Evolutionary conservation across 1,284 basidiomycete genomes (phyloP), one percentile per base, ranked within the genome.

Genomic region (Salmacisia buchloeana): DNA sequence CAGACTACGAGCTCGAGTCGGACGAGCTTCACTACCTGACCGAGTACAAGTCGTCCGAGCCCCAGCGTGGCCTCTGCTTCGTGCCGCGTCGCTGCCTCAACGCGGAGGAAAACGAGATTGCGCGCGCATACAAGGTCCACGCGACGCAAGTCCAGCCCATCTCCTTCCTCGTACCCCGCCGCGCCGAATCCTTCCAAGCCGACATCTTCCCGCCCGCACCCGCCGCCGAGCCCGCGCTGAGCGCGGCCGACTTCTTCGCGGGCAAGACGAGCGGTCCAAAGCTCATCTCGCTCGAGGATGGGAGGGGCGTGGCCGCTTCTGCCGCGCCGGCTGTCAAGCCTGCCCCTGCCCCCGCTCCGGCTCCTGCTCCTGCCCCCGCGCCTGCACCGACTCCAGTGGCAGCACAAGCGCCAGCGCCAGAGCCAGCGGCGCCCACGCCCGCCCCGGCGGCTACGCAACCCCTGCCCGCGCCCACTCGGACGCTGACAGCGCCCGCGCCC

Each of bases 11-110:
- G 81, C 92, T 90, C 81, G 93, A 96, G 73, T 86, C 85, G 52
- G 94, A 97, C 81, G 85, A 87, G 59, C 84, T 98, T 49, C 63
- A 77, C 67, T 71, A 74, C 58, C 64, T 76, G 6, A 85, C 87
- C 56, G 94, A 97, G 79, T 87, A 93, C 85, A 92, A 94, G 81
- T 90, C 90, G 2, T 85, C 86, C 36, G 91, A 94, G 63, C 94
- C 94, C 39, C 91, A 97, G 81, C 90, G 94, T 56, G 96, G 96
- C 18, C 90, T 97, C 86, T 91, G 90, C 72, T 94, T 97, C 87
- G 85, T 97, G 34, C 94, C 92, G 5, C 87, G 94, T 31, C 89
- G 93, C 54, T 87, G 90, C 0, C 85, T 97, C 70, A 91, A 87
- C 75, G 89, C 94, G 21, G 83, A 85, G 38, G 92, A 97, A 62